Percentiles rank a stretch among this genome's conserved stretches.
phyloP scores from a whole-genome alignment of 768 basidiomycete genomes.

The Leccinum boreale region DNA sequence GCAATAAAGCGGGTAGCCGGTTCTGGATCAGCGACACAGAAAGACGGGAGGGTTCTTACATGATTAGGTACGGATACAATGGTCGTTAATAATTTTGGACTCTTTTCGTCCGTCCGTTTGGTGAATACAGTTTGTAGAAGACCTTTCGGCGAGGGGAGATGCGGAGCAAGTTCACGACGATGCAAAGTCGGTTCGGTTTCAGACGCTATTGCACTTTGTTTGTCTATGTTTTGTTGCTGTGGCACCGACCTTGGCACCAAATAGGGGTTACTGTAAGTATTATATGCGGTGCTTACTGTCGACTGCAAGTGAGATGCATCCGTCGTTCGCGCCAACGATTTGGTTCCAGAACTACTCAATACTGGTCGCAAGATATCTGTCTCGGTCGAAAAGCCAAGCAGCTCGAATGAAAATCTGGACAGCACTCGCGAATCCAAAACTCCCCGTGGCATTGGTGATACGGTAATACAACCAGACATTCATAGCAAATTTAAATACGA shows the following conservation, averaged over 20 bases:
- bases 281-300: no score
- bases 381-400: no score
- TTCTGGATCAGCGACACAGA: constrained; percentile 28
- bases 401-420: no score
- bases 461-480: no score
- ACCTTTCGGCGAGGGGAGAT: constrained; percentile 4
- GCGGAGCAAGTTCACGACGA: constrained; percentile 6
- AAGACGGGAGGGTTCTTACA: constrained; percentile 28
- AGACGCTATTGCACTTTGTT: constrained; percentile 18
- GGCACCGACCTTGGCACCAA: constrained; percentile 7
- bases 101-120: constrained; percentile 9
- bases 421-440: no score
- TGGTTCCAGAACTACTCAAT: no score
- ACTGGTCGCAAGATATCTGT: no score
- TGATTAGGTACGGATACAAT: constrained; percentile 34
- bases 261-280: no score
- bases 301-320: no score
- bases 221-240: constrained; percentile 24
- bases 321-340: no score
- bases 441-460: no score
- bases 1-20: background rate
- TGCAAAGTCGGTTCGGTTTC: constrained; percentile 7
- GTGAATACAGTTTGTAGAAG: constrained; percentile 27
- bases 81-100: constrained; percentile 18
- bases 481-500: no score